phyloP scores from a whole-genome alignment of 306 rosid species.

The Gleditsia sinensis region DNA sequence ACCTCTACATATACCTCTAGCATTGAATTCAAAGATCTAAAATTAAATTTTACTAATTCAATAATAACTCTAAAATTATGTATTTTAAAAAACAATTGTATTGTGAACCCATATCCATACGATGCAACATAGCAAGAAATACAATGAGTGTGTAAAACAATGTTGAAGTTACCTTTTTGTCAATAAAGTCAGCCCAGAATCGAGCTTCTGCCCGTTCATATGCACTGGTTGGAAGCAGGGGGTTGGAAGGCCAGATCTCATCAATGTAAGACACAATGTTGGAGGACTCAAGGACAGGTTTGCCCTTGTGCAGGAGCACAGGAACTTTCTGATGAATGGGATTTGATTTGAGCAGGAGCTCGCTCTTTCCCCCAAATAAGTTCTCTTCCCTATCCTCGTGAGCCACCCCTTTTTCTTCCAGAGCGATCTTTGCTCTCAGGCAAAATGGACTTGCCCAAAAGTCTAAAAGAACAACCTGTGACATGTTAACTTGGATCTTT shows the following conservation, averaged over 20 bases:
- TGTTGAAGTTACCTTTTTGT: slow-evolving; percentile 80
- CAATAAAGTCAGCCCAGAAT: slow-evolving; percentile 69
- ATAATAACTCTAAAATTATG: too few species aligned
- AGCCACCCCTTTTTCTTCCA: slow-evolving; percentile 58
- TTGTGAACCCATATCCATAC: too few species aligned
- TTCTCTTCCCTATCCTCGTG: slow-evolving; percentile 52
- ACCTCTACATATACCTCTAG: too few species aligned
- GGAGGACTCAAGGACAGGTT: slow-evolving; percentile 55
- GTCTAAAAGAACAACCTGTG: slow-evolving; percentile 37
- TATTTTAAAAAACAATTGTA: too few species aligned
- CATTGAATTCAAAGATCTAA: too few species aligned
- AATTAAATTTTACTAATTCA: too few species aligned
- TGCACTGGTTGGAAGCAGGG: slow-evolving; percentile 58
- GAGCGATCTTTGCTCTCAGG: slow-evolving; percentile 57
- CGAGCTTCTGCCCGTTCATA: slow-evolving; percentile 61
- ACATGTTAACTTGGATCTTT: slow-evolving; percentile 29
- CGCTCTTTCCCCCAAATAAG: slow-evolving; percentile 70
- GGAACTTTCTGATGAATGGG: slow-evolving; percentile 71
- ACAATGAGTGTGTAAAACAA: too few species aligned
- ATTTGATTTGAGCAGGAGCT: slow-evolving; percentile 56
- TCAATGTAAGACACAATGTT: slow-evolving; percentile 57
- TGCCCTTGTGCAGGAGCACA: slow-evolving; percentile 57
- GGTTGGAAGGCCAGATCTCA: slow-evolving; percentile 54
- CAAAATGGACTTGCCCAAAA: slow-evolving; percentile 54
- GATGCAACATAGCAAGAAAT: too few species aligned